Evolutionary conservation across 768 basidiomycete genomes (phyloP), one percentile per base, ranked within the genome.

Genomic region (Neoboletus brunneissimus): DNA sequence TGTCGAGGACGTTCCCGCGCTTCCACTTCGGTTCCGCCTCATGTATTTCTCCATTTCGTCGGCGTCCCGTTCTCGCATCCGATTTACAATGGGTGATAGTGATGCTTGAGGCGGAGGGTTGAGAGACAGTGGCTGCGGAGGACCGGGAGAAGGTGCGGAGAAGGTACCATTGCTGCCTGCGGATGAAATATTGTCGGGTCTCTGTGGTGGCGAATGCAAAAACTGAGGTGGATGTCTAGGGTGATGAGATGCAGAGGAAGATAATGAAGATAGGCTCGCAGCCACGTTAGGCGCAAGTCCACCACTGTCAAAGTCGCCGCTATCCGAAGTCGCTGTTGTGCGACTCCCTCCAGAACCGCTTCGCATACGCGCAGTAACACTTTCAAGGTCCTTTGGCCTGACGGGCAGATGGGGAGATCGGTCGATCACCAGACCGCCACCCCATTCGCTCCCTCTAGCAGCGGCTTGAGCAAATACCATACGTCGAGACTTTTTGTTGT

Each of bases 31-130:
- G 75, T 89, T 89, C 54, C 91, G 82, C 58, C 82, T 78, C 68
- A 91, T 77, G 67, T 91, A 94, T 65, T 91, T 89, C 69, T 91
- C 90, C 79, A 89, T 90, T 37, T 91, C 92, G 67, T 88, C 88
- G 20, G 91, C 91, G 67, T 94, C 91, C 55, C 85, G 80, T 72
- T 91, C 88, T 62, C 86, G 83, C 79, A 94, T 86, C 34, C 90
- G 87, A 63, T 77, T 87, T 29, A 86, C 88, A 55, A 94, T 81
- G 3, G 90, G 91, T 4, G 91, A 89, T 52, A 92, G 69, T 23
- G 83, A 83, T 42, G 80, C 56, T 51, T 62, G 76, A 68, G 25
- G 76, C 62, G 64, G 70, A 53, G 70, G 71, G 7, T 74, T 74
- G 50, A 71, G 68, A 53, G 72, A 60, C 38, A 76, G 63, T 7